Percentiles rank a stretch among this genome's conserved stretches.
phyloP scores from a whole-genome alignment of 2,329 filamentous ascomycete genomes.

The Aspergillus brunneoviolaceus region DNA sequence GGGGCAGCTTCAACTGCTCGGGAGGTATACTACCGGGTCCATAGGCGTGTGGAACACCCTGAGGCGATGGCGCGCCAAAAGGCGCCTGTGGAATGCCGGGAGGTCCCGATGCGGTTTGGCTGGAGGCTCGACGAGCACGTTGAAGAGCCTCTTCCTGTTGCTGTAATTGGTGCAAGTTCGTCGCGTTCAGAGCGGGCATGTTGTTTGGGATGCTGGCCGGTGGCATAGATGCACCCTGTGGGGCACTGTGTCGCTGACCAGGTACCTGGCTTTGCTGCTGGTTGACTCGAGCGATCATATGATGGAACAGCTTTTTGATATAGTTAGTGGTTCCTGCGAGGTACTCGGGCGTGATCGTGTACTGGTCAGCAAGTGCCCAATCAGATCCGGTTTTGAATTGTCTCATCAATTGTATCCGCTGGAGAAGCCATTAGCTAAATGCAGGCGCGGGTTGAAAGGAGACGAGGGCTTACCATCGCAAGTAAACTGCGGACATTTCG shows the following conservation, averaged over 20 bases:
- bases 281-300: conserved; percentile 37
- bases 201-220: conserved; percentile 24
- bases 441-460: not conserved
- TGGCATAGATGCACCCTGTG: conserved; percentile 22
- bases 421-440: conserved; percentile 17
- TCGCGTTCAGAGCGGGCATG: conserved; percentile 43
- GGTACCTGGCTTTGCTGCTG: conserved; percentile 31
- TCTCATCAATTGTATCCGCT: conserved; percentile 47
- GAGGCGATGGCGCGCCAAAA: conserved; percentile 55
- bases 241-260: conserved; percentile 24
- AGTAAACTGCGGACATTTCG: conserved; percentile 38
- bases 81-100: conserved; percentile 54
- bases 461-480: conserved; percentile 34
- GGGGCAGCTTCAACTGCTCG: conserved; percentile 59
- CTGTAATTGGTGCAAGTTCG: conserved; percentile 49
- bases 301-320: conserved; percentile 43
- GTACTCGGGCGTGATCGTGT: conserved; percentile 45
- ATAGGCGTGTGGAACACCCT: conserved; percentile 59
- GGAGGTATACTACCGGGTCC: conserved; percentile 53
- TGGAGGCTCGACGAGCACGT: conserved; percentile 38
- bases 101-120: conserved; percentile 46
- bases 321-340: conserved; percentile 37
- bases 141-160: conserved; percentile 48
- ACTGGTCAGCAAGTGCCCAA: conserved; percentile 45
- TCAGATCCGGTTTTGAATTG: conserved; percentile 45